These are phyloP conservation scores for Calonectria pseudoreteaudii DNA, from an alignment of 2,329 filamentous ascomycete genomes.

Conservation along the genomic window DNA sequence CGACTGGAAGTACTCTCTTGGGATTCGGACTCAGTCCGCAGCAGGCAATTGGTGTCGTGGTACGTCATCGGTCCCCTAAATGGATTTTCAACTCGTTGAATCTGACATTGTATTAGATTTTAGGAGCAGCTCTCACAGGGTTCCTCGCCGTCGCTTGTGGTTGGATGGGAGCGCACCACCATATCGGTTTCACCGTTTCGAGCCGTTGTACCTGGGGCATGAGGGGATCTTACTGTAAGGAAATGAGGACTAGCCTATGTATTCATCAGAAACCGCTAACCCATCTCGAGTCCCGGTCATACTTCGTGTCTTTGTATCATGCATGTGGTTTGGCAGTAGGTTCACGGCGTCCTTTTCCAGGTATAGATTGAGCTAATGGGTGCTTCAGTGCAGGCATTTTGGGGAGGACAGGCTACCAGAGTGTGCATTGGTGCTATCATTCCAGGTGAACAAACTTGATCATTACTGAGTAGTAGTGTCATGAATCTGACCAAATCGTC, in stretches of 20 bases:
- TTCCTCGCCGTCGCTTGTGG: conserved; percentile 35
- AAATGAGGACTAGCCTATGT: not conserved
- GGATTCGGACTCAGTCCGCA: conserved; percentile 43
- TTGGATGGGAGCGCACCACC: conserved; percentile 40
- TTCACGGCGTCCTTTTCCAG: not conserved
- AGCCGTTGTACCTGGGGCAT: conserved; percentile 61
- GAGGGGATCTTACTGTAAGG: conserved; percentile 55
- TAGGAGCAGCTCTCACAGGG: conserved; percentile 35
- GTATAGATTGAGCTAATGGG: not conserved
- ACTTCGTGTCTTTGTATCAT: conserved; percentile 40
- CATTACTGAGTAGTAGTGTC: not conserved
- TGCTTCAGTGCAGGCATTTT: conserved; percentile 41
- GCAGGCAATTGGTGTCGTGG: conserved; percentile 41
- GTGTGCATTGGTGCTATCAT: conserved; percentile 45
- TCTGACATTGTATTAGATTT: conserved; percentile 15
- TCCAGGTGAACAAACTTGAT: conserved; percentile 25
- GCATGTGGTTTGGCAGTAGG: conserved; percentile 42
- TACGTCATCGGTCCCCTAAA: conserved; percentile 1
- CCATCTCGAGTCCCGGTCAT: conserved; percentile 38
- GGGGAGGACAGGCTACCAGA: conserved; percentile 44
- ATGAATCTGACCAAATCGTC: not conserved
- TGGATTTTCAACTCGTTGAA: not conserved
- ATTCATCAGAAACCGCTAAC: not conserved
- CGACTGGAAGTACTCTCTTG: conserved; percentile 39
- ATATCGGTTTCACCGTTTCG: conserved; percentile 43